These are phyloP conservation scores for Ascoidea rubescens DNA, from an alignment of 805 yeast species.

Conservation along the genomic window DNA sequence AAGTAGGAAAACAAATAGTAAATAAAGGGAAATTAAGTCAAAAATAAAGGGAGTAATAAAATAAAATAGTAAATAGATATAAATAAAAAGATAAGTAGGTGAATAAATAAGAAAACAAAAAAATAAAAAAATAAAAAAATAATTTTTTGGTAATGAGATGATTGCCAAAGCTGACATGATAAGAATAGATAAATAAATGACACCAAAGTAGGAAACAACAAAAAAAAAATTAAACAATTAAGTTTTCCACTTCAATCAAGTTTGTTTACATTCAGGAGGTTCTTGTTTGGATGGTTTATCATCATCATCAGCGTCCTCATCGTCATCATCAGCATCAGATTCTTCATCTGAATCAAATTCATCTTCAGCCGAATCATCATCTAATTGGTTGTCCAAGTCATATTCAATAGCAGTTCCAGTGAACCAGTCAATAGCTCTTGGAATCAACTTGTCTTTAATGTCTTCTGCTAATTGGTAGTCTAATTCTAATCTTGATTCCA, in stretches of 20 bases:
- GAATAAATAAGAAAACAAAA: too few relatives aligned
- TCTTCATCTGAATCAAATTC: conserved; percentile 43
- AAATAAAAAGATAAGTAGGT: too few relatives aligned
- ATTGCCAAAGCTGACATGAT: too few relatives aligned
- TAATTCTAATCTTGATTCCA: conserved; percentile 74
- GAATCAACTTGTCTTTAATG: conserved; percentile 87
- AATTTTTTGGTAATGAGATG: too few relatives aligned
- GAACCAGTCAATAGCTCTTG: conserved; percentile 97
- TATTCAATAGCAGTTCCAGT: conserved; percentile 89
- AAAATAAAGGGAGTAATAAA: too few relatives aligned
- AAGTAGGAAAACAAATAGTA: too few relatives aligned
- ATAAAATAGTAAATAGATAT: too few relatives aligned
- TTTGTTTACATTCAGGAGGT: conserved; percentile 72
- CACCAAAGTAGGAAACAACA: neutral
- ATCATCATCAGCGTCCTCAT: conserved; percentile 24
- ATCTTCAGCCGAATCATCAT: conserved; percentile 44
- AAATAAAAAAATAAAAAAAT: too few relatives aligned
- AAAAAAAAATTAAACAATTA: neutral
- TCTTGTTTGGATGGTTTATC: conserved; percentile 32
- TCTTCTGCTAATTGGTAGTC: conserved; percentile 96
- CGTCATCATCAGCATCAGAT: conserved; percentile 37
- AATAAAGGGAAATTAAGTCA: too few relatives aligned
- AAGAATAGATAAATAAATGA: too few relatives aligned
- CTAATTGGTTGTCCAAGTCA: conserved; percentile 49
- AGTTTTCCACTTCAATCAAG: conserved; percentile 18